These are phyloP conservation scores for Leccinum obscurum DNA, from an alignment of 768 basidiomycete species.

Conservation along the genomic window DNA sequence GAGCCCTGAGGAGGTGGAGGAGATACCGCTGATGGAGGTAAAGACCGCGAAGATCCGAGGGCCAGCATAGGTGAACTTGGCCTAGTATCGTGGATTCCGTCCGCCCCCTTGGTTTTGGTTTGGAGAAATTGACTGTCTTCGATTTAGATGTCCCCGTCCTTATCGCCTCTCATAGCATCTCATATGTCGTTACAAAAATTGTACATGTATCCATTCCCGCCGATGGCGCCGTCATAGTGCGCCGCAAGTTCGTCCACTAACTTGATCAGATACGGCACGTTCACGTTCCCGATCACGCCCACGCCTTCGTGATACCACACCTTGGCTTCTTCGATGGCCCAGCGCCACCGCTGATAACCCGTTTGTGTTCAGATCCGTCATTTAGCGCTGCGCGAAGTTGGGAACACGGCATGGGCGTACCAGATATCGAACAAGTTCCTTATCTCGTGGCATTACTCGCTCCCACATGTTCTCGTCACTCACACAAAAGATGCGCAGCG, in stretches of 20 bases:
- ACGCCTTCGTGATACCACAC: slow-evolving; percentile 46
- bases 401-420: slow-evolving; percentile 41
- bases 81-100: background rate
- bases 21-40: background rate
- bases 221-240: slow-evolving; percentile 24
- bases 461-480: slow-evolving; percentile 53
- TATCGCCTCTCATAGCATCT: background rate
- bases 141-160: background rate
- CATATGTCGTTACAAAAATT: slow-evolving; percentile 28
- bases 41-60: background rate
- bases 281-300: slow-evolving; percentile 42
- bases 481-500: slow-evolving; percentile 68
- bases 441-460: slow-evolving; percentile 60
- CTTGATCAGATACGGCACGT: slow-evolving; percentile 39
- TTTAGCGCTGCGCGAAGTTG: background rate
- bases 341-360: slow-evolving; percentile 62
- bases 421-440: slow-evolving; percentile 66
- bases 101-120: too few species aligned
- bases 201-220: slow-evolving; percentile 28
- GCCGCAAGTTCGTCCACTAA: slow-evolving; percentile 41
- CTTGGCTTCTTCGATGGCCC: slow-evolving; percentile 56
- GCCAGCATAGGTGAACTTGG: background rate
- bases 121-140: background rate
- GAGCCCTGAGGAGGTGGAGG: background rate
- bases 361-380: background rate